Percentiles rank a stretch among this genome's conserved stretches.
phyloP scores from a whole-genome alignment of 768 basidiomycete genomes.

The Pisolithus sp. region DNA sequence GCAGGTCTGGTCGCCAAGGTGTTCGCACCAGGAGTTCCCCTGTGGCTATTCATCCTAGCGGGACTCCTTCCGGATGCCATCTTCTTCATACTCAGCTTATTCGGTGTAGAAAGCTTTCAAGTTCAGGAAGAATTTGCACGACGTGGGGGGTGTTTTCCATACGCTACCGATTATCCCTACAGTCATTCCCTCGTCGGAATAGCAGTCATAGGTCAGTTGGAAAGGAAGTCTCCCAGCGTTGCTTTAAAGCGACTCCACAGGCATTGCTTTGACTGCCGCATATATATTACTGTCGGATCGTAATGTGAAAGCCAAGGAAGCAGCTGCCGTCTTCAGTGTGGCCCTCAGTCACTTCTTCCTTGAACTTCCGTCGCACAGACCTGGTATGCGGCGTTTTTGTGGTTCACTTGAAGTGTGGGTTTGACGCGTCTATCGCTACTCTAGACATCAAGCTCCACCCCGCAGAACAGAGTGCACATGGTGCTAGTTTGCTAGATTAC shows the following conservation, averaged over 20 bases:
- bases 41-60: slow-evolving; percentile 7
- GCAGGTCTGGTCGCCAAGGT: slow-evolving; percentile 1
- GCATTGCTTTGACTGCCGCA: slow-evolving; percentile 11
- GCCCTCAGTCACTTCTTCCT: slow-evolving; percentile 20
- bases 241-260: slow-evolving; percentile 15
- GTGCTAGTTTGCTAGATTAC: slow-evolving; percentile 22
- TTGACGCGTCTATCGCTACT: too few relatives aligned
- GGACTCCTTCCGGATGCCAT: slow-evolving; percentile 21
- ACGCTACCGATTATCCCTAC: slow-evolving; percentile 27
- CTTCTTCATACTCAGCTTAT: slow-evolving; percentile 24
- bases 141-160: slow-evolving; percentile 26
- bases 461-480: slow-evolving; percentile 7
- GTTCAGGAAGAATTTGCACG: slow-evolving; percentile 13
- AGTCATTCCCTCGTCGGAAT: slow-evolving; percentile 20
- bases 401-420: too few relatives aligned
- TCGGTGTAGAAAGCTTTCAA: slow-evolving; percentile 23
- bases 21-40: slow-evolving; percentile 1
- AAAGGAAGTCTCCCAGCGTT: background rate
- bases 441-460: background rate
- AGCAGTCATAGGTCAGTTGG: background rate
- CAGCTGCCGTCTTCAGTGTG: slow-evolving; percentile 13
- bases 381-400: background rate
- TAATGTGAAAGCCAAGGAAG: slow-evolving; percentile 9
- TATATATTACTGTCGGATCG: slow-evolving; percentile 8
- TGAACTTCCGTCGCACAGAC: background rate